Percentiles rank a stretch among this genome's conserved stretches.
phyloP scores from a whole-genome alignment of 257 asterid genomes.

The Solanum etuberosum region DNA sequence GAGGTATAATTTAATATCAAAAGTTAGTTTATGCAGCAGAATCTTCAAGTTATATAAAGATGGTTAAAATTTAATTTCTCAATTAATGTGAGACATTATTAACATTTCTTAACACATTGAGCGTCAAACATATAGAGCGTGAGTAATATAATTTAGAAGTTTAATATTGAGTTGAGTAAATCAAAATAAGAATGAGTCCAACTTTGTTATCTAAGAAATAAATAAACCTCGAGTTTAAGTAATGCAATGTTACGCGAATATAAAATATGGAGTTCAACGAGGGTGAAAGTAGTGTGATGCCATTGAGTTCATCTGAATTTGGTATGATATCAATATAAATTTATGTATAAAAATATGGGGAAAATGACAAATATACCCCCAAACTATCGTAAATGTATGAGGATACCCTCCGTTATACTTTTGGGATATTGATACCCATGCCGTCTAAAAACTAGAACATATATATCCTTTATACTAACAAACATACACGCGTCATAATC shows the following conservation, averaged over 20 bases:
- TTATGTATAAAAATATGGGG: too few relatives aligned
- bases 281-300: not conserved
- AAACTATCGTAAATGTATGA: too few relatives aligned
- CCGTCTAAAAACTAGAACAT: too few relatives aligned
- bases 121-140: not conserved
- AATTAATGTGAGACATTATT: not conserved
- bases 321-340: too few relatives aligned
- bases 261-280: too few relatives aligned
- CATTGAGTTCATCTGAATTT: not conserved
- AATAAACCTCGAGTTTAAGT: not conserved
- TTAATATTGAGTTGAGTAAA: not conserved
- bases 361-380: too few relatives aligned
- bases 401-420: too few relatives aligned
- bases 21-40: fast-evolving
- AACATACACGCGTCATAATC: too few relatives aligned
- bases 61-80: fast-evolving
- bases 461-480: too few relatives aligned
- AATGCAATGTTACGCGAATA: too few relatives aligned
- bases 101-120: not conserved
- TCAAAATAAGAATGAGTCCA: not conserved
- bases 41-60: not conserved
- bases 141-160: not conserved
- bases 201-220: not conserved
- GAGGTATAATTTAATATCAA: not conserved
- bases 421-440: too few relatives aligned